Conservation (phyloP, 148 eudicot species). For the Camellia japonica region DNA sequence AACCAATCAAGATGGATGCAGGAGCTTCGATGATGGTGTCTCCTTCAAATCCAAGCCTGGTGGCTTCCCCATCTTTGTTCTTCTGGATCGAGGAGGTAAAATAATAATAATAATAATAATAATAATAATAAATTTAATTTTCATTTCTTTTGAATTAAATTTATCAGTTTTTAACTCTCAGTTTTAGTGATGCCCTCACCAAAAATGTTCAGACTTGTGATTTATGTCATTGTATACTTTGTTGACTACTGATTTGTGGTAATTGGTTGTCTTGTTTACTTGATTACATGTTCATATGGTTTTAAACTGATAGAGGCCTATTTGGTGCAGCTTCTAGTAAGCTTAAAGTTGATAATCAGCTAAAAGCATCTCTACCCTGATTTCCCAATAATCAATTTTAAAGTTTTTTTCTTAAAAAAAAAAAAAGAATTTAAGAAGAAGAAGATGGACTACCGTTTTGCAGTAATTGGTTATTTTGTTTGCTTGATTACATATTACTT, state of each 20-base stretch:
- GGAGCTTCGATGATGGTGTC: constrained; percentile 44
- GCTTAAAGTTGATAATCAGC: too few species aligned
- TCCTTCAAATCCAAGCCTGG: constrained; percentile 70
- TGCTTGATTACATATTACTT: too few species aligned
- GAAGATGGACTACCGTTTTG: too few species aligned
- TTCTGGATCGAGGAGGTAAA: constrained; percentile 86
- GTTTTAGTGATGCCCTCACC: neutral
- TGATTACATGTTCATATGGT: too few species aligned
- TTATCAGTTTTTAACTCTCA: neutral
- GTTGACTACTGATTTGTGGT: neutral
- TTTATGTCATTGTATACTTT: neutral
- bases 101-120: neutral
- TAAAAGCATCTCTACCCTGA: too few species aligned
- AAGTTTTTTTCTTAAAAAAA: too few species aligned
- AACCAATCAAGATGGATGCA: constrained; percentile 72
- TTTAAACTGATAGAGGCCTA: too few species aligned
- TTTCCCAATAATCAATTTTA: too few species aligned
- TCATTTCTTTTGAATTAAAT: neutral
- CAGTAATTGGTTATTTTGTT: too few species aligned
- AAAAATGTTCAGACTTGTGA: neutral
- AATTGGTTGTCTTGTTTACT: neutral
- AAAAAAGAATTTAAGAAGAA: too few species aligned
- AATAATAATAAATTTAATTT: neutral
- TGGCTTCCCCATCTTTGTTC: constrained; percentile 75
- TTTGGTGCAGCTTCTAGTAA: too few species aligned